Percentiles rank a stretch among this genome's conserved stretches.
phyloP scores from a whole-genome alignment of 140 eudicot species.

The Senecio squalidus region DNA sequence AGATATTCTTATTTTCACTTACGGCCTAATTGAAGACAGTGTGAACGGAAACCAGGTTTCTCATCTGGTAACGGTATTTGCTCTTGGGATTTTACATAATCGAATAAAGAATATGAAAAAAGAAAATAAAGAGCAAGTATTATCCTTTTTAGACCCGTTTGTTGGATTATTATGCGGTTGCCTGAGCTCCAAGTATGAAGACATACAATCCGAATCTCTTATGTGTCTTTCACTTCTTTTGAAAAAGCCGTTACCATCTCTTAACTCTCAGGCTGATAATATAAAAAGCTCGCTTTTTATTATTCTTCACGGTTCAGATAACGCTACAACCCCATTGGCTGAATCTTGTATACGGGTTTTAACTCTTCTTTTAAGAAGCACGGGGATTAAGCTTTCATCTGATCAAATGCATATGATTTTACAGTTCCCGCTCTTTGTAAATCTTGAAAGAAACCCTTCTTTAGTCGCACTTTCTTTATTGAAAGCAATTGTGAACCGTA shows the following conservation, averaged over 20 bases:
- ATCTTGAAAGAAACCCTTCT: slow-evolving; percentile 76
- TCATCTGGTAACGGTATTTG: slow-evolving; percentile 68
- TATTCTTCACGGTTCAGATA: slow-evolving; percentile 66
- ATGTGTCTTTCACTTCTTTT: slow-evolving; percentile 58
- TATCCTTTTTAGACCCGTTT: slow-evolving; percentile 72
- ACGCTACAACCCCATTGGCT: slow-evolving; percentile 46
- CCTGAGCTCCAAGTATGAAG: slow-evolving; percentile 78
- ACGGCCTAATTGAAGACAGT: slow-evolving; percentile 60
- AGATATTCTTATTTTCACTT: slow-evolving; percentile 54
- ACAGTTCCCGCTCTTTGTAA: slow-evolving; percentile 74
- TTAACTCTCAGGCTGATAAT: slow-evolving; percentile 51
- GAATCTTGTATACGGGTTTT: slow-evolving; percentile 71
- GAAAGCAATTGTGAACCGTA: slow-evolving; percentile 65
- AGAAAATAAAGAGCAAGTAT: slow-evolving; percentile 33
- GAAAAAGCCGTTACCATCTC: slow-evolving; percentile 61
- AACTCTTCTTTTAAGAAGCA: slow-evolving; percentile 62
- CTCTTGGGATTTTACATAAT: slow-evolving; percentile 57
- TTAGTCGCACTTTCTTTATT: slow-evolving; percentile 73
- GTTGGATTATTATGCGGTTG: slow-evolving; percentile 51
- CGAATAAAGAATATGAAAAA: slow-evolving; percentile 57
- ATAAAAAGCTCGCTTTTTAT: slow-evolving; percentile 60
- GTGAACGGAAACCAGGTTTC: slow-evolving; percentile 27
- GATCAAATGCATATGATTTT: slow-evolving; percentile 78
- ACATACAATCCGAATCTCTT: slow-evolving; percentile 46
- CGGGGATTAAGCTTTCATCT: slow-evolving; percentile 51